Base-by-base conservation (phyloP, 805 yeast genomes). In the Schizosaccharomyces octosporus region DNA sequence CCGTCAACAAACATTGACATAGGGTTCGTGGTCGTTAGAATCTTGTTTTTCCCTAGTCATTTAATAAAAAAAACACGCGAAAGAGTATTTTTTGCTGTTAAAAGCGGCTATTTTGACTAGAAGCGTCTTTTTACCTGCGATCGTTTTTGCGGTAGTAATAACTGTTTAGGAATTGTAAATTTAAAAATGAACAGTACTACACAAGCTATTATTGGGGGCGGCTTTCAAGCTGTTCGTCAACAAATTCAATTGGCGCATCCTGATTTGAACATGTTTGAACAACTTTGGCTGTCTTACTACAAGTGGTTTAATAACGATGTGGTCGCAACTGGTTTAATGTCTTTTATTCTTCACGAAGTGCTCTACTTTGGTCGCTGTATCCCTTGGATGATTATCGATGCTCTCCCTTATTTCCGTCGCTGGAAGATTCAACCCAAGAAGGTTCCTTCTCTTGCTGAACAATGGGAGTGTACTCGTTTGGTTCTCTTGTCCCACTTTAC, bases 321-420 rank as follows among this genome's bases (percentile, higher is more conserved):
- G 42, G 77, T 90, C 64, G 96, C 97, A 61, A 90, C 97, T 1
- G 98, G 66, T 32, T 71, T 88, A 58, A 73, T 90, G 71, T 83
- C 88, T 69, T 87, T 90, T 71, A 68, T 78, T 51, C 75, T 87
- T 62, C 98, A 90, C 72, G 98, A 90, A 73, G 65, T 85, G 61
- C 80, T 86, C 79, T 90, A 90, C 74, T 90, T 93, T 71, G 93
- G 90, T 61, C 81, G 97, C 70, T 84, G 89, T 69, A 69, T 90
- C 65, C 97, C 97, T 24, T 90, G 97, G 97, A 79, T 80, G 71
- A 78, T 90, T 65, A 79, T 90, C 66, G 97, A 89, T 72, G 77
- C 79, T 67, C 81, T 88, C 63, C 94, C 95, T 48, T 86, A 79
- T 70, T 93, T 90, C 79, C 79, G 82, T 68, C 81, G 79, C 72